Conservation (phyloP, 1,284 basidiomycete species). For the Fomitopsis pinicola region DNA sequence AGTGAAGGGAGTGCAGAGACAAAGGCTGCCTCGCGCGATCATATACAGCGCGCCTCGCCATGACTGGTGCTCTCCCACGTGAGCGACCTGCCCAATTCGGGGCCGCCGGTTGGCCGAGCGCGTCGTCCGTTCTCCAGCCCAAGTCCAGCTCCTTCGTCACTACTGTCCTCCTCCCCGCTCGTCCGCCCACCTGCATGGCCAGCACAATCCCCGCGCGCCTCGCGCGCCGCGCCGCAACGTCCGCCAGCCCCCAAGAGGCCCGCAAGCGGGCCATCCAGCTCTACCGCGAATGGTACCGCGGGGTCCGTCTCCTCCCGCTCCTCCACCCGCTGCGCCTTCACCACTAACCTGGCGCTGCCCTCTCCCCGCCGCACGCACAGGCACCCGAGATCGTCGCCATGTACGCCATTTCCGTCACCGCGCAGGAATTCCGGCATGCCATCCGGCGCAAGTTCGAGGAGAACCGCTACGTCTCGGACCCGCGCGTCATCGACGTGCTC, state of each 20-base stretch:
- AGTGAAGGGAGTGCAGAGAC: not conserved
- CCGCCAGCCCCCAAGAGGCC: slow-evolving; percentile 62
- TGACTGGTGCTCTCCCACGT: not conserved
- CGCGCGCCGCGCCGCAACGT: slow-evolving; percentile 64
- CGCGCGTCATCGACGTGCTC: slow-evolving; percentile 83
- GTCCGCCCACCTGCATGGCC: slow-evolving; percentile 1
- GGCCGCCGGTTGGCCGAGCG: not conserved
- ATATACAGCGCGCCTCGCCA: not conserved
- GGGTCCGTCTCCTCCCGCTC: slow-evolving; percentile 47
- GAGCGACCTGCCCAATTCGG: not conserved
- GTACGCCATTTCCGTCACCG: slow-evolving; percentile 83
- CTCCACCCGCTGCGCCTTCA: not conserved
- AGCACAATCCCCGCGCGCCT: slow-evolving; percentile 90
- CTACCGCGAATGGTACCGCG: slow-evolving; percentile 91
- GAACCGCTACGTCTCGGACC: slow-evolving; percentile 81
- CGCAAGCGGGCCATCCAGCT: slow-evolving; percentile 71
- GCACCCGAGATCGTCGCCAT: slow-evolving; percentile 87
- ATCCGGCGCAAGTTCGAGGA: slow-evolving; percentile 88
- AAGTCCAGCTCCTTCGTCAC: not conserved
- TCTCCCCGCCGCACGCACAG: slow-evolving; percentile 34
- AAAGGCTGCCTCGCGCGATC: not conserved
- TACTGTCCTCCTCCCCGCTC: not conserved
- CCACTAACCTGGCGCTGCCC: not conserved
- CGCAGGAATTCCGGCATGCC: slow-evolving; percentile 77
- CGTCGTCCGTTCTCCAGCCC: slow-evolving; percentile 6